Percentiles rank a stretch among this genome's conserved stretches.
phyloP scores from a whole-genome alignment of 768 basidiomycete species.

The Agaricus sinodeliciosus region DNA sequence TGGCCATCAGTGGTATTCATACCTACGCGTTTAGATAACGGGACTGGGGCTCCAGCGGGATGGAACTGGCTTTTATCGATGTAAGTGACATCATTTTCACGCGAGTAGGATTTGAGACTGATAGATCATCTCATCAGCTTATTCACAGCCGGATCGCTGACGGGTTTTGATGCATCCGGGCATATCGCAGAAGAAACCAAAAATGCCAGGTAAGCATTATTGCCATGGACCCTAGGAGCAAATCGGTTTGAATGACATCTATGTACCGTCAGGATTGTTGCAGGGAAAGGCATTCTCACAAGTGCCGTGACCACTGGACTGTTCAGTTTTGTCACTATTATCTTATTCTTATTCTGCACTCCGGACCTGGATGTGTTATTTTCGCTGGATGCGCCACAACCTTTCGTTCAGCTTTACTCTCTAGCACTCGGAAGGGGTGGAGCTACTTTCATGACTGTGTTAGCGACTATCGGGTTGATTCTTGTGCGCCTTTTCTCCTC shows the following conservation, averaged over 20 bases:
- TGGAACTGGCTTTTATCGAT: constrained; percentile 94
- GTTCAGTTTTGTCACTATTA: constrained; percentile 71
- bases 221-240: neutral
- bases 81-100: constrained; percentile 28
- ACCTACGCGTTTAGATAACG: constrained; percentile 18
- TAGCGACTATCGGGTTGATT: constrained; percentile 81
- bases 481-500: constrained; percentile 41
- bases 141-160: constrained; percentile 82
- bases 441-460: constrained; percentile 81
- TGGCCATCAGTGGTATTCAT: no score
- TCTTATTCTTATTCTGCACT: constrained; percentile 80
- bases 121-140: constrained; percentile 38
- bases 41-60: constrained; percentile 76
- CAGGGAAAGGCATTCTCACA: constrained; percentile 76
- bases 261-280: constrained; percentile 46
- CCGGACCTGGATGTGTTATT: constrained; percentile 75
- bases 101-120: neutral
- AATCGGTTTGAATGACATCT: no score
- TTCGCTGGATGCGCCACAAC: constrained; percentile 76
- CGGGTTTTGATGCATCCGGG: constrained; percentile 86
- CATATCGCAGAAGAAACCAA: constrained; percentile 88
- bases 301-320: constrained; percentile 75
- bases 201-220: constrained; percentile 50
- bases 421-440: constrained; percentile 74
- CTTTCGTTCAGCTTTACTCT: constrained; percentile 85